Evolutionary conservation across 306 rosid species (phyloP).

Genomic region (Trifolium pratense): DNA sequence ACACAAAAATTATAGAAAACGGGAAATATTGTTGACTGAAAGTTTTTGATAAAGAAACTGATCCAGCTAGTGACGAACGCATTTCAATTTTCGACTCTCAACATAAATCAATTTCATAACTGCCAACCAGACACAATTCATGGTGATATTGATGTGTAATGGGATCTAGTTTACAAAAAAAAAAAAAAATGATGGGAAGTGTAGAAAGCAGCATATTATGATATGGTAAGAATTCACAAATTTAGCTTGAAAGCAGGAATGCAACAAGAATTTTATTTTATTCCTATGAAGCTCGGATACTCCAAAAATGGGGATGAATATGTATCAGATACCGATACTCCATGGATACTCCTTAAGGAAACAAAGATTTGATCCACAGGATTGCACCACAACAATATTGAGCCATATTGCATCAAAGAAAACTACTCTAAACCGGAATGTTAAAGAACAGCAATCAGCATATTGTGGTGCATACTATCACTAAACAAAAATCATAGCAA

Average conservation of each 20-base stretch:
- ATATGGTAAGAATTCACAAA: not conserved
- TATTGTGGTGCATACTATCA: not conserved
- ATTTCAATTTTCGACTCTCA: slow-evolving; percentile 26
- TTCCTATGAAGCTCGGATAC: not conserved
- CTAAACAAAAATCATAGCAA: not conserved
- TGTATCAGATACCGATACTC: no score
- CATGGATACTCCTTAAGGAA: not conserved
- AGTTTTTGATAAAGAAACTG: slow-evolving; percentile 9
- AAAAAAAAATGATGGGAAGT: slow-evolving; percentile 20
- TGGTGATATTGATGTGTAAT: not conserved
- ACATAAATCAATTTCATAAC: not conserved
- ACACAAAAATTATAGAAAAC: slow-evolving; percentile 2
- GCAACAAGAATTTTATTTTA: not conserved
- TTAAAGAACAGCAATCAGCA: not conserved
- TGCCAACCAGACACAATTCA: not conserved
- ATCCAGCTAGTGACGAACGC: not conserved
- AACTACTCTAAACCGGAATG: slow-evolving; percentile 19
- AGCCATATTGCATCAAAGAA: slow-evolving; percentile 13
- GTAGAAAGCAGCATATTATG: not conserved
- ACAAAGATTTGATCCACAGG: slow-evolving; percentile 3
- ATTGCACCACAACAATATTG: slow-evolving; percentile 18
- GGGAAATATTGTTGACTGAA: not conserved
- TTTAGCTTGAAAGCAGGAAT: slow-evolving; percentile 19
- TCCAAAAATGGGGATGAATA: no score
- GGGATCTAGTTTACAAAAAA: not conserved